Base-by-base conservation (phyloP, 2,329 filamentous ascomycete species). In the Cercospora nicotianae region DNA sequence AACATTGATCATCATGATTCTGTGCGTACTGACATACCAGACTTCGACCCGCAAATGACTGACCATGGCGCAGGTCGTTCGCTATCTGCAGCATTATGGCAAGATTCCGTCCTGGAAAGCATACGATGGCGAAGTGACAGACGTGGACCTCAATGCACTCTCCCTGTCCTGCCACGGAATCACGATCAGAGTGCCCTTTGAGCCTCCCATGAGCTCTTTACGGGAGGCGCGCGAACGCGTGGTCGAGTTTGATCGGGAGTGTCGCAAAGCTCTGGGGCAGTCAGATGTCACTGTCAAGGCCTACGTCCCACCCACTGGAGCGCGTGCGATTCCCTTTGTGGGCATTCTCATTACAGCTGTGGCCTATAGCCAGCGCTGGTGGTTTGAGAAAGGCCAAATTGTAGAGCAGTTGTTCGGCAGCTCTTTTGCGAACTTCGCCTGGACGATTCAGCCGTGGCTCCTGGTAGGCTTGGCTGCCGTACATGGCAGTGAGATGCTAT, bases 1-100 rank as follows among this genome's bases (percentile, higher is more conserved):
- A 97, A 97, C 81, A 83, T 83, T 53, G 91, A 94, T 79, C 94
- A 97, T 81, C 82, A 85, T 62, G 85, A 87, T 73, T 92, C 92
- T 67, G 87, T 83, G 42, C 39, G 36, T 45, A 28, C 28, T 51
- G 31, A 60, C 16, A 18, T 8, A 23, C 20, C 9, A 33, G 23
- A 55, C 30, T 30, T 51, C 18, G 36, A 31, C 6, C 2, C 31
- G n/a, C 13, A 42, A 42, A 8, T 30, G 3, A 67, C 66, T 63
- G 33, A 71, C 65, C 9, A 63, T 12, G 5, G 30, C 4, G 30
- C 64, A 84, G 83, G 76, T 97, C 60, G 82, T 86, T 66, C 86
- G 90, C 76, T 96, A 94, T 80, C 87, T 96, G n/a, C 89, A 89
- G 71, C 87, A 93, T 79, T 93, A 89, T 82, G 84, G 82, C 77